These are phyloP conservation scores for Pleurotus salmoneostramineus DNA, from an alignment of 768 basidiomycete genomes.

Conservation along the genomic window DNA sequence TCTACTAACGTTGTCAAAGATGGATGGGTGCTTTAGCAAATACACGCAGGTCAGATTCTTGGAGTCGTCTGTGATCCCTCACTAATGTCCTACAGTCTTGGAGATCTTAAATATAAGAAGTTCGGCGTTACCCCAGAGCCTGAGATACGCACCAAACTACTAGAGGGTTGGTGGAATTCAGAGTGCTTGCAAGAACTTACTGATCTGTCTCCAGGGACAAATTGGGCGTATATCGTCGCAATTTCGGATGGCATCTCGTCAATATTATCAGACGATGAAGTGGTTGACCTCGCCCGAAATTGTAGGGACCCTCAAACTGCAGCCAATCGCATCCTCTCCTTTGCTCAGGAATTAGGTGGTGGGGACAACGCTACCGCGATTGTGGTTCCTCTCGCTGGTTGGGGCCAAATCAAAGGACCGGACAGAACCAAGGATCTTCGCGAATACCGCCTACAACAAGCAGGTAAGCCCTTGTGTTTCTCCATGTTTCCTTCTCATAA, in stretches of 20 bases:
- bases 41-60: constrained; percentile 66
- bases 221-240: constrained; percentile 85
- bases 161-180: constrained; percentile 53
- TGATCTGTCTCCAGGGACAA: constrained; percentile 62
- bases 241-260: constrained; percentile 95
- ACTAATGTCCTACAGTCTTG: constrained; percentile 51
- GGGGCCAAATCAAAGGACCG: constrained; percentile 77
- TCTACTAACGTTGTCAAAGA: constrained; percentile 28
- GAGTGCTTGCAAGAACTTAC: too few relatives aligned
- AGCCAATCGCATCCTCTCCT: constrained; percentile 79
- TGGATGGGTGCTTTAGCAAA: constrained; percentile 97
- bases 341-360: constrained; percentile 83
- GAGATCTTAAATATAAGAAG: constrained; percentile 84
- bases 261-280: constrained; percentile 89
- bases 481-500: neutral
- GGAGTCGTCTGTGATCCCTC: constrained; percentile 13
- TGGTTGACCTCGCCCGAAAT: constrained; percentile 81
- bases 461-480: constrained; percentile 34
- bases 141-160: constrained; percentile 71
- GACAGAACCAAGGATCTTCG: constrained; percentile 82
- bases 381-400: constrained; percentile 89
- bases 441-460: constrained; percentile 71
- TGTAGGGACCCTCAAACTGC: constrained; percentile 71
- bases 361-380: constrained; percentile 92
- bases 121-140: constrained; percentile 94